Base-by-base conservation (phyloP, 768 basidiomycete species). In the Boletus subcaerulescens region DNA sequence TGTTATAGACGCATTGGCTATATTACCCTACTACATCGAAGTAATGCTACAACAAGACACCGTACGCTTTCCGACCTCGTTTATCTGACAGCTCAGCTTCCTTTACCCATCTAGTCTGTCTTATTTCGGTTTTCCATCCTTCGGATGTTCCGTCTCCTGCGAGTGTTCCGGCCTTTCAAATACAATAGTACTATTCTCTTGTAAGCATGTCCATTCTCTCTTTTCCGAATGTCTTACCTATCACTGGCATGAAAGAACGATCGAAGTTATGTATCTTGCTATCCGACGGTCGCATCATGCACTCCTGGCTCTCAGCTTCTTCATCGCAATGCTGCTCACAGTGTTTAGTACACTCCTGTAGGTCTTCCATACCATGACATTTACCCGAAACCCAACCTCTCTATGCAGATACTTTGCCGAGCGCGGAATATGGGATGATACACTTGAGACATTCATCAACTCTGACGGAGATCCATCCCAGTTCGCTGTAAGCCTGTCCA, bases 231-330 rank as follows among this genome's bases (percentile, higher is more conserved):
- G 18, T 49, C 54, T 57, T 22, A 67, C 53, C 24, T 18, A 1
- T 18, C 5, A 14, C 10, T 24, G 26, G 18, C 9, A 13, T 41
- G 22, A 36, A 56, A 91, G 89, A 44, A 92, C 91, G 0, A 92
- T 92, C 46, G 89, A 93, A 75, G 91, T 92, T 62, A 97, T 96
- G 93, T 93, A 89, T 67, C 80, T 96, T 31, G 86, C 91, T 31
- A 86, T 94, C 35, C 80, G 88, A 47, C 78, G 91, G 56, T 93
- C 91, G 0, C 87, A 91, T 59, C 90, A 95, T 61, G 93, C 93
- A 0, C 76, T 94, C 1, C 79, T 93, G 4, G 93, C 93, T 0
- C 84, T 96, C 18, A 82, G 83, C 3, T 96, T 95, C 71, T 95
- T 96, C 73, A 88, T 95, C 14, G 72, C 86, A 50, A 93, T 93